Conservation (phyloP, 352 stramenopile genomes). For the Globisporangium lucens region DNA sequence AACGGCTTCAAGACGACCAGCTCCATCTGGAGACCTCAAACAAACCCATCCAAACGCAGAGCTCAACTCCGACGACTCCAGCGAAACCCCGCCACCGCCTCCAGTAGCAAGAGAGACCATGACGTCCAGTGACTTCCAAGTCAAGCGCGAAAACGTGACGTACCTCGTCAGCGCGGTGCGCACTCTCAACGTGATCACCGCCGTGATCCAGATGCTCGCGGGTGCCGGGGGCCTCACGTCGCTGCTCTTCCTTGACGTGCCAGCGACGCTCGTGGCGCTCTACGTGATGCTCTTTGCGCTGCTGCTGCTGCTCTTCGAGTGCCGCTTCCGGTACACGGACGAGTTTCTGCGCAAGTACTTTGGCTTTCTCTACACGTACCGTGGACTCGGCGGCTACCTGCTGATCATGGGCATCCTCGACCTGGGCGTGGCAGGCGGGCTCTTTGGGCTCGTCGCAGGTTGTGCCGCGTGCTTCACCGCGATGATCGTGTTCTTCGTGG, state of each 20-base stretch:
- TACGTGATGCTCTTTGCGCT: slow-evolving; percentile 48
- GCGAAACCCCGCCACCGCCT: neutral
- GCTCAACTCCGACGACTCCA: neutral
- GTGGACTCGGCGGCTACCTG: slow-evolving; percentile 45
- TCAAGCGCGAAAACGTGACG: slow-evolving; percentile 24
- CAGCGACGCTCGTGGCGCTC: slow-evolving; percentile 43
- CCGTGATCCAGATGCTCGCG: slow-evolving; percentile 34
- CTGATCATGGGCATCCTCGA: slow-evolving; percentile 63
- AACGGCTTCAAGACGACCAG: neutral
- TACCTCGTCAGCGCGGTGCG: slow-evolving; percentile 30
- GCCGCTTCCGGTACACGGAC: slow-evolving; percentile 41
- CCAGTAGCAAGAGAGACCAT: neutral
- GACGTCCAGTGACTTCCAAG: slow-evolving; percentile 4
- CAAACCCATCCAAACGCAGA: neutral
- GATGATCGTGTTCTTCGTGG: slow-evolving; percentile 36
- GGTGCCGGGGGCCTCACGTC: slow-evolving; percentile 40
- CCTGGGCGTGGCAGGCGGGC: slow-evolving; percentile 42
- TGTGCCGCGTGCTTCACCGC: slow-evolving; percentile 35
- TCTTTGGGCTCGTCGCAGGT: slow-evolving; percentile 37
- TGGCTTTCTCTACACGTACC: slow-evolving; percentile 57
- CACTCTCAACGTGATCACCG: slow-evolving; percentile 42
- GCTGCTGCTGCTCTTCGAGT: slow-evolving; percentile 53
- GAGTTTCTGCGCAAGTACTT: slow-evolving; percentile 51
- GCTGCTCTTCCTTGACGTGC: slow-evolving; percentile 36
- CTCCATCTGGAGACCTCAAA: neutral